Conservation (phyloP, 768 basidiomycete genomes). For the Amanita inopinata region DNA sequence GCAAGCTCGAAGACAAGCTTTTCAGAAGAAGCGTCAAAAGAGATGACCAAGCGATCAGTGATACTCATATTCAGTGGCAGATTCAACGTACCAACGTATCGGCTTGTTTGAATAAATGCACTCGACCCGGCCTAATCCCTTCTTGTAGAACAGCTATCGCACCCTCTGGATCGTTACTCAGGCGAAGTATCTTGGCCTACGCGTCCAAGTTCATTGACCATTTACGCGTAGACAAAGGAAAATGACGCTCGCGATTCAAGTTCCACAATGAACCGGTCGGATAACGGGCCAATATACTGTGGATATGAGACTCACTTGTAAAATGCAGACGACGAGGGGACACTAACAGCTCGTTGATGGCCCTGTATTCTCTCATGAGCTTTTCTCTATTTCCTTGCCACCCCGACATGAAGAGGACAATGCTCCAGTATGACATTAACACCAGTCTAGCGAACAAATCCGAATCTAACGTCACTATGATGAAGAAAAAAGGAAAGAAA, state of each 20-base stretch:
- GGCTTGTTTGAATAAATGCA: slow-evolving; percentile 56
- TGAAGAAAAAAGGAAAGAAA: not conserved
- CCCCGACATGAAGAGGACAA: slow-evolving; percentile 59
- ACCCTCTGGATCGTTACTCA: slow-evolving; percentile 52
- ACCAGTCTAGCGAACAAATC: slow-evolving; percentile 44
- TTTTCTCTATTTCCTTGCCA: slow-evolving; percentile 67
- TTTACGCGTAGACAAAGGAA: not conserved
- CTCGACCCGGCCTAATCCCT: slow-evolving; percentile 44
- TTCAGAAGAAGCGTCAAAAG: not conserved
- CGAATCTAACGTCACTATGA: not conserved
- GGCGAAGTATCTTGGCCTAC: slow-evolving; percentile 68
- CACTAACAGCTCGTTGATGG: slow-evolving; percentile 55
- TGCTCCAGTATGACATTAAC: slow-evolving; percentile 73
- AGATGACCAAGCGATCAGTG: not conserved
- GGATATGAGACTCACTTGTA: not conserved
- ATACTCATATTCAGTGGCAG: slow-evolving; percentile 1
- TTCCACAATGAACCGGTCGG: slow-evolving; percentile 68
- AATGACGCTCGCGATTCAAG: slow-evolving; percentile 44
- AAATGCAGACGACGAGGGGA: not conserved
- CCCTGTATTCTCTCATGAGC: slow-evolving; percentile 51
- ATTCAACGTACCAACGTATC: slow-evolving; percentile 48
- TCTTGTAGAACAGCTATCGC: slow-evolving; percentile 55
- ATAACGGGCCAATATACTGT: slow-evolving; percentile 45
- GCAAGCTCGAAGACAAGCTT: slow-evolving; percentile 72
- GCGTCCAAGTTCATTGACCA: not conserved